Evolutionary conservation across 2,329 filamentous ascomycete species (phyloP), one percentile per base, ranked within the genome.

Genomic region (Botryosphaeria dothidea): DNA sequence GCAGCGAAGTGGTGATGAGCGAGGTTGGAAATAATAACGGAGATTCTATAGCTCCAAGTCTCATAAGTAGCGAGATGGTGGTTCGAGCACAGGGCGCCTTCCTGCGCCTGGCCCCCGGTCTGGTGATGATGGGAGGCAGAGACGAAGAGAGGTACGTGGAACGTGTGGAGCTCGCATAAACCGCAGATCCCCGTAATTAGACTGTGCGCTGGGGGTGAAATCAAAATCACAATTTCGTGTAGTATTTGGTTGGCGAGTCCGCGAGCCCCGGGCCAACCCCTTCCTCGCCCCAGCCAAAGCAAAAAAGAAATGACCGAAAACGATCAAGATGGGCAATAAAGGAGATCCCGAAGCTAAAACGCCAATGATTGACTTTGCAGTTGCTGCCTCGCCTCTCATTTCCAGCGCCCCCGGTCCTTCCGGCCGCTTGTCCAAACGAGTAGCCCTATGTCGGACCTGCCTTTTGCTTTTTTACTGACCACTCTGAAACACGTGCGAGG

Each of bases 121-220:
- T 58, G 54, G 38, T 34, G 54, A 58, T 58, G 54, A 34, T 31
- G 49, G 51, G 34, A 27, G 56, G 27, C 17, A 17, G 17, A 34
- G 29, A 52, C 48, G 27, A 23, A 31, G 48, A 23, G 19, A 27
- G 25, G 27, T 31, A 45, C 17, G 56, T 60, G 38, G 38, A 34
- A 41, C 43, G 56, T 46, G 56, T 29, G 23, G 19, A 29, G 54
- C 56, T 60, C 56, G 56, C 56, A 60, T 60, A 60, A 60, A 46
- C 4, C 41, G 56, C 41, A 46, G 56, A 60, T 60, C 56, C 56
- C 56, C 56, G 56, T 60, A 60, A 60, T 60, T 60, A 60, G 36
- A 34, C 56, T 46, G 56, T 46, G 56, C 56, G 6, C 43, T 17
- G 2, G n/a, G 31, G 38, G 27, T 34, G 23, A 46, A 46, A 60